A percentile compares a stretch with the other conserved stretches of the same genome.
Conservation (phyloP, 2,329 filamentous ascomycete genomes). For the Metarhizium robertsii region DNA sequence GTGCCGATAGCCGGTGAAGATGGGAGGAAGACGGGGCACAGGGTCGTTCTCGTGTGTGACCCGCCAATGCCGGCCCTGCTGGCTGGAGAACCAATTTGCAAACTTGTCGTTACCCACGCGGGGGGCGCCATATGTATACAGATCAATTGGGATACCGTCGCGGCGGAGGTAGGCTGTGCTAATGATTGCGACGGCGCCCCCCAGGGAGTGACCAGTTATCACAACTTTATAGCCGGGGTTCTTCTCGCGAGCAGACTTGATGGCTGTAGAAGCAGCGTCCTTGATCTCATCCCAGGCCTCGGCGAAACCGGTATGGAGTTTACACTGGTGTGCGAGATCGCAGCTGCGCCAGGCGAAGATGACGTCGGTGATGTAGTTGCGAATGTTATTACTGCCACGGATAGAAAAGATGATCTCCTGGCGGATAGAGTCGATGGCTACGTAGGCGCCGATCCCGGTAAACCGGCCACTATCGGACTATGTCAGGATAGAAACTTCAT, state of each 20-base stretch:
- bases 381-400: slow-evolving; percentile 47
- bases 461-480: slow-evolving; percentile 22
- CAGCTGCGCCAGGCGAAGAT: slow-evolving; percentile 21
- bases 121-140: slow-evolving; percentile 61
- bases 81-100: slow-evolving; percentile 41
- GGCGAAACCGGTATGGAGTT: slow-evolving; percentile 49
- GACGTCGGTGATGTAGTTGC: slow-evolving; percentile 53
- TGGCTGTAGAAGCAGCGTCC: slow-evolving; percentile 27
- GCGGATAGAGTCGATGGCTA: slow-evolving; percentile 38
- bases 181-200: slow-evolving; percentile 54
- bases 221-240: slow-evolving; percentile 46
- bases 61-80: slow-evolving; percentile 47
- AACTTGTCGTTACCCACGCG: slow-evolving; percentile 52
- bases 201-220: slow-evolving; percentile 60
- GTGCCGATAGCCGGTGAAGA: slow-evolving; percentile 53
- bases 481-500: slow-evolving; percentile 12
- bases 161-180: slow-evolving; percentile 46
- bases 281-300: slow-evolving; percentile 48
- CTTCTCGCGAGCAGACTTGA: slow-evolving; percentile 31
- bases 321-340: slow-evolving; percentile 31
- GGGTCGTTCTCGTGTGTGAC: slow-evolving; percentile 60
- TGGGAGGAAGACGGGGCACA: slow-evolving; percentile 56
- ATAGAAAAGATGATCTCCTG: slow-evolving; percentile 49
- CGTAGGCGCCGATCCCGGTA: slow-evolving; percentile 40
- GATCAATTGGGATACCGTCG: slow-evolving; percentile 34